A percentile compares a stretch with the other conserved stretches of the same genome.
These are phyloP conservation scores for Sherardia arvensis DNA, from an alignment of 257 asterid genomes.

Conservation along the genomic window DNA sequence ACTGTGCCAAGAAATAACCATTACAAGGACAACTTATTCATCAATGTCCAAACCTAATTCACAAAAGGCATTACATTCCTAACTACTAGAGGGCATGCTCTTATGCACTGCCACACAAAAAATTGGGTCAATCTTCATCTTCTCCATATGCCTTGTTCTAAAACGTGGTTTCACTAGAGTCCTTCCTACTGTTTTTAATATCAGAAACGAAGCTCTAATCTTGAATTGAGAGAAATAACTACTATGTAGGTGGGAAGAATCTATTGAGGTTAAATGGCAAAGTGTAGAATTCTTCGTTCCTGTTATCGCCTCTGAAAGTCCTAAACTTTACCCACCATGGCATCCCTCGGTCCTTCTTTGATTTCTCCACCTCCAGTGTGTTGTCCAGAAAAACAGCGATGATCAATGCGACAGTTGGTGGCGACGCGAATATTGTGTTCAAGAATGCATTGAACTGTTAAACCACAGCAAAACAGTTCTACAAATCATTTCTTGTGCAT, in stretches of 20 bases:
- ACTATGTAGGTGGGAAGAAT: conserved; percentile 89
- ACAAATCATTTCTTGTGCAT: too few relatives aligned
- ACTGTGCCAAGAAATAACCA: not conserved
- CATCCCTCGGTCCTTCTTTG: conserved; percentile 96
- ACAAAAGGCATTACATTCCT: conserved; percentile 13
- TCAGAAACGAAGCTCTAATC: not conserved
- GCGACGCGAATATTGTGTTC: conserved; percentile 82
- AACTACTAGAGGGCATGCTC: conserved; percentile 11
- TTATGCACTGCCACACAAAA: conserved; percentile 16
- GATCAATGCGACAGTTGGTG: conserved; percentile 74
- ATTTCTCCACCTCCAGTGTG: conserved; percentile 86
- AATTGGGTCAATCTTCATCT: conserved; percentile 13
- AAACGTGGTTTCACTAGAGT: conserved; percentile 21
- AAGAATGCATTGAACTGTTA: conserved; percentile 84
- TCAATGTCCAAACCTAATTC: conserved; percentile 2
- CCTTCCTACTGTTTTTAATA: not conserved
- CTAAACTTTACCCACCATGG: conserved; percentile 98
- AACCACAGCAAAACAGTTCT: not conserved
- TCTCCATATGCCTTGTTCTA: not conserved
- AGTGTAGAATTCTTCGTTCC: conserved; percentile 93
- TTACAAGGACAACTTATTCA: conserved; percentile 10
- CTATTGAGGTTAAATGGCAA: conserved; percentile 91
- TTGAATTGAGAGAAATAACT: not conserved
- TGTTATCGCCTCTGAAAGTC: conserved; percentile 83
- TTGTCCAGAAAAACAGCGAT: conserved; percentile 85